Base-by-base conservation (phyloP, 345 rosid genomes). In the Eucalyptus cloeziana region DNA sequence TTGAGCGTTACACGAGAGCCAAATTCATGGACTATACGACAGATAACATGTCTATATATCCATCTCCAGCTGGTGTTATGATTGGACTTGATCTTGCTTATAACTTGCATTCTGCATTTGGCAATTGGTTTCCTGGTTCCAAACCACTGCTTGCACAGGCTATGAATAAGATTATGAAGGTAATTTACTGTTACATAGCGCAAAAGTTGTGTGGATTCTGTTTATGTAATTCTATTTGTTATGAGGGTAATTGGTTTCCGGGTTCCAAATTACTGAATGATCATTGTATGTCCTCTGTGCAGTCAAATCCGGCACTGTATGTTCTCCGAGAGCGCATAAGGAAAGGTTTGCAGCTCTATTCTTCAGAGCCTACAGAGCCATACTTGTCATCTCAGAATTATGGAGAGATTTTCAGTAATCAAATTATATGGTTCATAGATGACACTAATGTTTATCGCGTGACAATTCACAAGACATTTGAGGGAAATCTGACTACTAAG, bases 101-200 rank as follows among this genome's bases (percentile, higher is more conserved):
- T 89, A 97, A 98, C 89, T 92, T 98, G 95, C 99, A 98, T 91
- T 97, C 99, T 86, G 98, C 99, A 47, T 98, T 98, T 91, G 99
- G 99, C 56, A 98, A 98, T 91, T 98, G 99, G 99, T 98, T 98
- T 90, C 99, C 99, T 89, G 99, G 99, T 86, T 96, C 99, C 69
- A 98, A 98, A 60, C 99, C 99, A 5, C 95, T 98, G 86, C 93
- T 98, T 87, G 99, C 99, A 88, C 99, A 98, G 93, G 99, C 99
- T 54, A 97, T 98, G 99, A 98, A 97, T 92, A 98, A 97, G 94
- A 98, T 98, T 91, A 98, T 98, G 99, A 98, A 98, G 99, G 99
- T 97, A 92, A 33, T 43, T 56, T 52, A 33, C 43, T 89, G 15
- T 87, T 60, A 44, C 49, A 51, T 21, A 7, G 25, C 62, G 54